Base-by-base conservation (phyloP, 345 rosid species). In the Cochlearia excelsa region DNA sequence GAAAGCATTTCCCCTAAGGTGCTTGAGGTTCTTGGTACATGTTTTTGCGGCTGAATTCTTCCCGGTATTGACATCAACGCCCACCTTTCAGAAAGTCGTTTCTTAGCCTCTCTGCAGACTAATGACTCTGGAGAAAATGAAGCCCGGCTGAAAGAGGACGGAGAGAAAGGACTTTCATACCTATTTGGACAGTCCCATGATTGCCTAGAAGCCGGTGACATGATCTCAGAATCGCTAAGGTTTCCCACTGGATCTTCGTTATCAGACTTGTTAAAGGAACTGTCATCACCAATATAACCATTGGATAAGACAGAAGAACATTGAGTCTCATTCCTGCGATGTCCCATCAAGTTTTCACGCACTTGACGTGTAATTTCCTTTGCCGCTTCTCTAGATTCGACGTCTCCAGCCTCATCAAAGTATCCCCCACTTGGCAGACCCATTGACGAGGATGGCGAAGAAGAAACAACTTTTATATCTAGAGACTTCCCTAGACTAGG, bases 1-100 rank as follows among this genome's bases (percentile, higher is more conserved):
- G 96, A 80, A 77, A 93, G 99, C 99, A 93, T 93, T 79, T 93
- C 99, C 11, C 99, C 99, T 71, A 89, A 69, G 30, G 99, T 89
- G 65, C 84, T 85, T 37, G 97, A 89, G 76, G 83, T 79, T 76
- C 82, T 81, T 55, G 74, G 67, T 49, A 74, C 65, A 47, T 63
- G 79, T 66, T 81, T 83, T 38, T 78, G 88, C 39, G 82, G 85
- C 64, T 69, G 83, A 57, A 66, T 77, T 66, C 69, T 77, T 57
- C 79, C 82, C 54, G 71, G 68, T 56, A 82, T 77, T 47, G 97
- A 67, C 92, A 87, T 85, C 79, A 85, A 73, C 40, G 97, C 87
- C 99, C 99, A 93, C 77, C 99, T 82, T 82, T 93, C 99, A 40
- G 97, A 89, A 30, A 80, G 81, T 35, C 81, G 75, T 62, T 71